Evolutionary conservation across 2,329 filamentous ascomycete species (phyloP).

Genomic region (Chaetomiaceae sp.): DNA sequence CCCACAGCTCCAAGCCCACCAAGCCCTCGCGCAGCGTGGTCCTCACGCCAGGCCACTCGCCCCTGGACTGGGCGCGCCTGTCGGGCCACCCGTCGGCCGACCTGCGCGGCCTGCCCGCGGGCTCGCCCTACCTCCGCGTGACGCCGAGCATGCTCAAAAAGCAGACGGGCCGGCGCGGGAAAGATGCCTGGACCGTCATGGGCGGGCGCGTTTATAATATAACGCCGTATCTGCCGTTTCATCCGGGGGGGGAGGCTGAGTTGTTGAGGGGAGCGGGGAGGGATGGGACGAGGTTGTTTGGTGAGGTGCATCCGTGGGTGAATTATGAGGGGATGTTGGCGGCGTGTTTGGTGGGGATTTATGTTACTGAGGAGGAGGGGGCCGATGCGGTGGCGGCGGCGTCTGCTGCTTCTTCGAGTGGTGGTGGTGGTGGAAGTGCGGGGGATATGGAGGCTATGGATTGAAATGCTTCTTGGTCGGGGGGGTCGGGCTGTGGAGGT

Average conservation of each 20-base stretch:
- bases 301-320: constrained; percentile 65
- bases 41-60: constrained; percentile 85
- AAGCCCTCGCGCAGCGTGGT: constrained; percentile 67
- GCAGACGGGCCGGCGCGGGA: constrained; percentile 77
- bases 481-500: too few relatives aligned
- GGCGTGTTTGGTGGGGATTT: constrained; percentile 57
- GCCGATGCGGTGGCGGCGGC: constrained; percentile 28
- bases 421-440: constrained; percentile 30
- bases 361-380: constrained; percentile 54
- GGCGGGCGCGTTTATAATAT: constrained; percentile 94
- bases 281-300: constrained; percentile 60
- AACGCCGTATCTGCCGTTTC: constrained; percentile 80
- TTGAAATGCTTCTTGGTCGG: not conserved
- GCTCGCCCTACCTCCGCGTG: constrained; percentile 61
- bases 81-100: constrained; percentile 57
- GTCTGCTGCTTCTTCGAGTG: too few relatives aligned
- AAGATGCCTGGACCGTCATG: constrained; percentile 85
- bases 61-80: constrained; percentile 90
- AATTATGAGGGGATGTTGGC: constrained; percentile 67
- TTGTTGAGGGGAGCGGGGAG: constrained; percentile 58
- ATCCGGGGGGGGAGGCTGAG: constrained; percentile 80
- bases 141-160: constrained; percentile 73
- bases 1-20: constrained; percentile 45
- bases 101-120: constrained; percentile 56
- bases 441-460: constrained; percentile 52